phyloP scores from a whole-genome alignment of 208 protist species.

The Acanthamoeba triangularis region DNA sequence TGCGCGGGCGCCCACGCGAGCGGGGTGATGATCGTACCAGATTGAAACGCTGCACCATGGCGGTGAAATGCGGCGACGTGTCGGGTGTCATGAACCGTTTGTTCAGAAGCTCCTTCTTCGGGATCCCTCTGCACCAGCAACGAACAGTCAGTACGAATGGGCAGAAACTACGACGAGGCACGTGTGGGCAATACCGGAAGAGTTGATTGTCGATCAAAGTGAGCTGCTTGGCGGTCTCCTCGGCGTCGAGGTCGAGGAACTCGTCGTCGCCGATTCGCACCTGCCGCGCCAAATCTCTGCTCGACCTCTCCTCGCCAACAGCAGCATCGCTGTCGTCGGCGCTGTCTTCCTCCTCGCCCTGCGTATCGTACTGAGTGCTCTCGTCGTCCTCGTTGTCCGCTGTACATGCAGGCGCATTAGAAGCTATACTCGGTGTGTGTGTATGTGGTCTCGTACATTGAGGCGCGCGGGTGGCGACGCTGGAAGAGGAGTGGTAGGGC shows the following conservation, averaged over 20 bases:
- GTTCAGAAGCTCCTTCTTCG: conserved; percentile 42
- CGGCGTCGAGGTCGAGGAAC: conserved; percentile 53
- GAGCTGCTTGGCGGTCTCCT: conserved; percentile 40
- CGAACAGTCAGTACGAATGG: background rate
- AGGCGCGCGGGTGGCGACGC: background rate
- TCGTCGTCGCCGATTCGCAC: background rate
- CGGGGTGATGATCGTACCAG: background rate
- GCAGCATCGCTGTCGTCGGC: conserved; percentile 27
- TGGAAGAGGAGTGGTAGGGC: conserved; percentile 40
- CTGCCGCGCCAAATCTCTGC: background rate
- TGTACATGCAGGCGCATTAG: background rate
- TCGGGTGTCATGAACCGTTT: conserved; percentile 50
- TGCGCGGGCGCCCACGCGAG: too few species aligned
- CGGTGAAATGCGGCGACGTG: conserved; percentile 33
- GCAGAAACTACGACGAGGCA: background rate
- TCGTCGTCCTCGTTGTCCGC: conserved; percentile 7
- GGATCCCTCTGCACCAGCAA: background rate
- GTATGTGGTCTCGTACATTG: background rate
- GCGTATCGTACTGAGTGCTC: conserved; percentile 19
- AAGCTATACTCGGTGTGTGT: background rate
- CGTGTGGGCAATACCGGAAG: background rate
- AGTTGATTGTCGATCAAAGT: conserved; percentile 53
- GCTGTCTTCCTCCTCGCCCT: conserved; percentile 54
- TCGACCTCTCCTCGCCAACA: background rate
- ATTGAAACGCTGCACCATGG: conserved; percentile 72